Percentiles rank a stretch among this genome's conserved stretches.
These are phyloP conservation scores for Gamsiella multidivaricata DNA, from an alignment of 192 early-diverging fungal genomes.

Conservation along the genomic window DNA sequence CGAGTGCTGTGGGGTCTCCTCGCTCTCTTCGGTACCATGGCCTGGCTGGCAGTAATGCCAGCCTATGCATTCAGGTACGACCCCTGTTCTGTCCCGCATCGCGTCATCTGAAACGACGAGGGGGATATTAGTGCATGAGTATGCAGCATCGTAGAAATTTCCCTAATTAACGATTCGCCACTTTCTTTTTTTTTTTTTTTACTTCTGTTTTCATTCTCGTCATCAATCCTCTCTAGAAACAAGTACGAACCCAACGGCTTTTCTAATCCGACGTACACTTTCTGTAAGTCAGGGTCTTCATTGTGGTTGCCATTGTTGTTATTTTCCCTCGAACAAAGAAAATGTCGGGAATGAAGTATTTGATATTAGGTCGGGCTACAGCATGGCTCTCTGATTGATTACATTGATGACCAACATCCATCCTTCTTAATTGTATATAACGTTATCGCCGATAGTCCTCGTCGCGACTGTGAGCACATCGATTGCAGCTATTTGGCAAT, in stretches of 20 bases:
- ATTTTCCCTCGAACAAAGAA: not conserved
- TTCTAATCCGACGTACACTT: conserved; percentile 21
- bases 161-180: too few relatives aligned
- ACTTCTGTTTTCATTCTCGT: not conserved
- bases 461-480: conserved; percentile 39
- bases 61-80: conserved; percentile 49
- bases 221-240: conserved; percentile 19
- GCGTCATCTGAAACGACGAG: not conserved
- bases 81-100: not conserved
- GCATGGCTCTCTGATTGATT: not conserved
- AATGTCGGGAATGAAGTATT: not conserved
- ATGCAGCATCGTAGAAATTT: too few relatives aligned
- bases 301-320: not conserved
- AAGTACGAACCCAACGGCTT: conserved; percentile 19
- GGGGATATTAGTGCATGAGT: too few relatives aligned
- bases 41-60: conserved; percentile 46
- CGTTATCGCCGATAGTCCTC: conserved; percentile 22
- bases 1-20: conserved; percentile 30
- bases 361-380: not conserved
- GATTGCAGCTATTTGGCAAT: conserved; percentile 35
- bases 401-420: not conserved
- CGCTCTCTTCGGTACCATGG: conserved; percentile 25
- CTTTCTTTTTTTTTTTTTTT: not conserved
- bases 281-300: conserved; percentile 23
- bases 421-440: not conserved